Evolutionary conservation across 1,284 basidiomycete genomes (phyloP), one percentile per base, ranked within the genome.

Genomic region (Agroathelia rolfsii): DNA sequence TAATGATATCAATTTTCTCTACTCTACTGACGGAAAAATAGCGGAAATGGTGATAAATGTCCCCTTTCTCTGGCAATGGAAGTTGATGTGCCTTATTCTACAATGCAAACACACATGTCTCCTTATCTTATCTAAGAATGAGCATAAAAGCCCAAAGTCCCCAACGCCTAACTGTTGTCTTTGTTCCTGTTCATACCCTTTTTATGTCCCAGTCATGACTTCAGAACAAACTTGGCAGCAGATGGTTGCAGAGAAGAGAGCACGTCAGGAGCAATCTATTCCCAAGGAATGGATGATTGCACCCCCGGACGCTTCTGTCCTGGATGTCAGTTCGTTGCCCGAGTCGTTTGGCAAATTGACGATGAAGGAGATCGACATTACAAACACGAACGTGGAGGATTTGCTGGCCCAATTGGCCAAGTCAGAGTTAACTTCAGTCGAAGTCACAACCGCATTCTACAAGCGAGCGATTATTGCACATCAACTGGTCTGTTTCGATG

Each of bases 381-480:
- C 71, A 3, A 64, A 67, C 34, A 57, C 48, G 30, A 52, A 67
- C 28, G 55, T 69, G 11, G 45, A 52, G 8, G 30, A 40, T 3
- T 46, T 70, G 1, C 42, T 72, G 18, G 24, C 41, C 28, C 66
- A 64, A 33, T 49, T 74, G 5, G 58, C 56, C 1, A 43, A 37
- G 2, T 50, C 50, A 4, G 46, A 58, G 41, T 71, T 62, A 59
- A 55, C 59, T 0, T 50, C 67, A 7, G 55, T 64, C 2, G 54
- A 62, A 16, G 67, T 70, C n/a, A 64, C 66, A 0, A 64, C 59
- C 3, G 68, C 73, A 0, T 76, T 69, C 48, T 72, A 66, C 52
- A 76, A 76, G 51, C 51, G 73, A 2, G 71, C 75, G 0, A 62
- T 70, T 16, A 43, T 76, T 10, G 72, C 75, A 8, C 74, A 77